Evolutionary conservation across 2,329 filamentous ascomycete genomes (phyloP), one percentile per base, ranked within the genome.

Genomic region (Ascochyta koolunga): DNA sequence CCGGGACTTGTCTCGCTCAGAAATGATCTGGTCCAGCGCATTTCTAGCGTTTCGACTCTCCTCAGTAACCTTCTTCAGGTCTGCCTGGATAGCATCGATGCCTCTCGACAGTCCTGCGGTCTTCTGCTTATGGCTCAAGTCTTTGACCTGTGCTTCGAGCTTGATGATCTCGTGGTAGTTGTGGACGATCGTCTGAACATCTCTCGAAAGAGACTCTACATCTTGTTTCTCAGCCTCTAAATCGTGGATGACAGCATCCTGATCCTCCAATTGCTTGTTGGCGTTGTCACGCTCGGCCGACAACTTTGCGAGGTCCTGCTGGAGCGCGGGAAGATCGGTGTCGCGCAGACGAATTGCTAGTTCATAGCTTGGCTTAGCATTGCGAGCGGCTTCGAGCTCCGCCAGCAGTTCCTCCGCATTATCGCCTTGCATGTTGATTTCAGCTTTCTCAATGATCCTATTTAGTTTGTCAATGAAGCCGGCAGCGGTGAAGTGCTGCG

Each of bases 1-100:
- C 53, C 86, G 86, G 48, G 86, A 82, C 33, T 89, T 86, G 61
- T 96, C 90, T 61, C 85, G 87, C 29, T 95, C 90, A 11, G 77
- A 78, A 0, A 82, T 84, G 27, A 96, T 76, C 64, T 89, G 89
- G 6, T 82, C 76, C 11, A 93, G 81, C 37, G 80, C 83, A 36
- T 80, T 80, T 68, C 90, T 91, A 24, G 86, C 76, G 19, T 77
- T 77, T 49, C 88, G 85, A 61, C 86, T 82, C 68, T 90, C 86
- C 56, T 92, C 90, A 18, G 83, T 83, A 50, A 88, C 82, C 16
- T 79, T 76, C 41, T 86, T 85, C 57, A 92, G 85, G 41, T 92
- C 85, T 47, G 90, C 87, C 64, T 95, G 89, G 47, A 98, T 92
- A 61, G 95, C 90, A 48, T 96, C 90, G 6, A 91, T 83, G 25